A percentile compares a stretch with the other conserved stretches of the same genome.
These are phyloP conservation scores for Fistulifera pelliculosa DNA, from an alignment of 108 stramenopile species.

Conservation along the genomic window DNA sequence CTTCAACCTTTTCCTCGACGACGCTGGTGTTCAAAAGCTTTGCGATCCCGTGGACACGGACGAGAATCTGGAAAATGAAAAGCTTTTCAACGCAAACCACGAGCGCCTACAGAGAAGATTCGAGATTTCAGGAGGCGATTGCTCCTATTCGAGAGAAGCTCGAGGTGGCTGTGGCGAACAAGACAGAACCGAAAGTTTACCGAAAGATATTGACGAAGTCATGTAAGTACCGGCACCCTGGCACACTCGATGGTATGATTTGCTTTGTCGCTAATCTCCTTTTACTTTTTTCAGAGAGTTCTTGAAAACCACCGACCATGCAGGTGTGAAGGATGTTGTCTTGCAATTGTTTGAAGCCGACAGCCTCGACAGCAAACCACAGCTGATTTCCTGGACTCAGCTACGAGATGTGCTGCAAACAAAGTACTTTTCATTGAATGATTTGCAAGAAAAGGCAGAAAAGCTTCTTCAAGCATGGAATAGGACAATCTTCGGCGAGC, in stretches of 20 bases:
- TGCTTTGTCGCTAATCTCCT: no score
- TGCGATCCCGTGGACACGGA: not conserved
- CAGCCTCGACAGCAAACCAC: no score
- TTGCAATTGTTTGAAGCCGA: no score
- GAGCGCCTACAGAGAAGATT: not conserved
- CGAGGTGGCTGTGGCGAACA: not conserved
- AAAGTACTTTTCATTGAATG: no score
- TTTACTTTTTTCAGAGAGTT: no score
- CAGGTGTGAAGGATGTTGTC: no score
- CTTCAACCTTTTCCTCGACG: not conserved
- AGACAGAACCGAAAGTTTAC: not conserved
- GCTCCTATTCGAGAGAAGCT: slow-evolving; percentile 8
- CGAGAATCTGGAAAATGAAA: not conserved
- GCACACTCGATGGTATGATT: not conserved
- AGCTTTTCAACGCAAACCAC: not conserved
- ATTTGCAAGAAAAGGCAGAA: no score
- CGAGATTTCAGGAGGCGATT: slow-evolving; percentile 8
- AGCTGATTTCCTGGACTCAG: no score
- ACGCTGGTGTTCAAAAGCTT: not conserved
- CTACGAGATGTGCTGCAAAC: no score
- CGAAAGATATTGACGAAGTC: not conserved
- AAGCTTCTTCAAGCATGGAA: slow-evolving; percentile 1
- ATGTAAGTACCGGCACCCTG: slow-evolving; percentile 1
- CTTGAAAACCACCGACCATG: no score
- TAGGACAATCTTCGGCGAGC: not conserved